Percentiles rank a stretch among this genome's conserved stretches.
phyloP scores from a whole-genome alignment of 768 basidiomycete genomes.

The Boletus barrowsii region DNA sequence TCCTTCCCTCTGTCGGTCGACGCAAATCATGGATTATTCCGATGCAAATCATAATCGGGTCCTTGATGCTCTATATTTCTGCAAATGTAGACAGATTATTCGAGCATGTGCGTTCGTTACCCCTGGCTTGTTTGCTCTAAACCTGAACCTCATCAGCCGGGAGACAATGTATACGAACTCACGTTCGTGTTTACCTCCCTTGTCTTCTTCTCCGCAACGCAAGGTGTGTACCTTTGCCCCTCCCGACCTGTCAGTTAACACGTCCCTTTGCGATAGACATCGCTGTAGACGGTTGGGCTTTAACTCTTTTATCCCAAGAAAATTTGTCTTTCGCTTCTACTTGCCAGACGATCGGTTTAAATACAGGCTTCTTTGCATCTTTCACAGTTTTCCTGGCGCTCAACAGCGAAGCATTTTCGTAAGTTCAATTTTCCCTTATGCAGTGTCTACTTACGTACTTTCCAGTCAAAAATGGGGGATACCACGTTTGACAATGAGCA shows the following conservation, averaged over 20 bases:
- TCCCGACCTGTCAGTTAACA: slow-evolving; percentile 13
- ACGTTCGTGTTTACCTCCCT: slow-evolving; percentile 85
- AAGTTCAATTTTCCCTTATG: slow-evolving; percentile 22
- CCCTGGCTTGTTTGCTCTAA: not conserved
- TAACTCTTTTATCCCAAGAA: slow-evolving; percentile 85
- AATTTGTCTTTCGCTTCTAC: slow-evolving; percentile 96
- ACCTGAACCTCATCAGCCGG: slow-evolving; percentile 54
- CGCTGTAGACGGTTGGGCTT: slow-evolving; percentile 92
- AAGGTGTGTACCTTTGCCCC: slow-evolving; percentile 54
- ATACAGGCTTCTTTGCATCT: slow-evolving; percentile 91
- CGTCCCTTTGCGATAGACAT: slow-evolving; percentile 59
- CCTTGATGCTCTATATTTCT: slow-evolving; percentile 77
- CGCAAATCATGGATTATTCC: slow-evolving; percentile 99
- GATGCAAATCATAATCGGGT: slow-evolving; percentile 88
- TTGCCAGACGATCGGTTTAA: slow-evolving; percentile 96
- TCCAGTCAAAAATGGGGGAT: slow-evolving; percentile 72
- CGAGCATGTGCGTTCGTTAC: slow-evolving; percentile 55
- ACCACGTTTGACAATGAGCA: slow-evolving; percentile 65
- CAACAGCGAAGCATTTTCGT: slow-evolving; percentile 92
- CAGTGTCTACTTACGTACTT: slow-evolving; percentile 7
- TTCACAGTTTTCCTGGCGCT: slow-evolving; percentile 98
- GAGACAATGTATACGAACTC: slow-evolving; percentile 70
- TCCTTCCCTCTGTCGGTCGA: slow-evolving; percentile 78
- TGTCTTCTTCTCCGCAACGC: slow-evolving; percentile 94
- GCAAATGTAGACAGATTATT: slow-evolving; percentile 71